A percentile compares a stretch with the other conserved stretches of the same genome.
phyloP scores from a whole-genome alignment of 2,329 filamentous ascomycete species.

The Colletotrichum tropicicola region DNA sequence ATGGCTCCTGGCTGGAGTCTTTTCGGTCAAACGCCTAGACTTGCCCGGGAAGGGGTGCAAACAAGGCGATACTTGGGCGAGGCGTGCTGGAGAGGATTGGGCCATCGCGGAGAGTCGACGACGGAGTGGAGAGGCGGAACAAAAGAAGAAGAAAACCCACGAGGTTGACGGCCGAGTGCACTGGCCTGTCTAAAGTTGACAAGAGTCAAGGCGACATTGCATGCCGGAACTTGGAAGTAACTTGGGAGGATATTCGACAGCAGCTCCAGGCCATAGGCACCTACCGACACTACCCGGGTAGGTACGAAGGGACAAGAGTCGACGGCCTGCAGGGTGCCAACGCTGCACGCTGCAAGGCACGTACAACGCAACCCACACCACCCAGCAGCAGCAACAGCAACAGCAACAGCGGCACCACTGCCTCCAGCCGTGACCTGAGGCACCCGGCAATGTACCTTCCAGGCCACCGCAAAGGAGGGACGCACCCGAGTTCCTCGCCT shows the following conservation, averaged over 20 bases:
- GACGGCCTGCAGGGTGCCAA: background rate
- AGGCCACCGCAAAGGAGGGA: background rate
- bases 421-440: background rate
- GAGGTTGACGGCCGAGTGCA: background rate
- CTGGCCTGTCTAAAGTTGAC: background rate
- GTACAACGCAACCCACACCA: conserved; percentile 1
- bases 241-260: too few species aligned
- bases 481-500: too few species aligned
- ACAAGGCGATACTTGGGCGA: background rate
- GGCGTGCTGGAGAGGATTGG: too few species aligned
- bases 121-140: background rate
- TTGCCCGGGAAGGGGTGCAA: background rate
- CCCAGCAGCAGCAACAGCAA: background rate
- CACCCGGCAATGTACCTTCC: background rate
- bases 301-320: too few species aligned
- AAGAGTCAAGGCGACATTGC: too few species aligned
- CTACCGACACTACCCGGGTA: too few species aligned
- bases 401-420: background rate
- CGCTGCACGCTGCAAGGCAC: background rate
- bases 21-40: background rate
- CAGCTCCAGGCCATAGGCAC: too few species aligned
- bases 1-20: background rate
- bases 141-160: background rate
- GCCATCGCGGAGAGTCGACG: background rate
- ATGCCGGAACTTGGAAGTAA: too few species aligned